Percentiles rank a stretch among this genome's conserved stretches.
phyloP scores from a whole-genome alignment of 1,139 yeast genomes.

The Suhomyces bribrorum region DNA sequence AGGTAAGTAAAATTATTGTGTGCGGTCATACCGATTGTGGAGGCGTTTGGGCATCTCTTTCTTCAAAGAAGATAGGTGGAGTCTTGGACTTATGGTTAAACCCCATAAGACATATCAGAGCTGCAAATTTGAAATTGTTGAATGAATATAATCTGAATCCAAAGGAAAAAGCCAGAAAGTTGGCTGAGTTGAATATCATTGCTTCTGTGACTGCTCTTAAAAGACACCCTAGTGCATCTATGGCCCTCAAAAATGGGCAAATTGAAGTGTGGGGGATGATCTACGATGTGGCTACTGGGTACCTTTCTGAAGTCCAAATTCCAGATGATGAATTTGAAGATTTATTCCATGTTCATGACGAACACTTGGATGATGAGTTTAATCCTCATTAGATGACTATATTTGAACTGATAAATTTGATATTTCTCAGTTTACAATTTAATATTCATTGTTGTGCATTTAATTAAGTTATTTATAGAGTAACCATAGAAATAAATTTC shows the following conservation, averaged over 20 bases:
- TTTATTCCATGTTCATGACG: conserved; percentile 51
- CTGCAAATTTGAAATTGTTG: conserved; percentile 53
- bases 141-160: conserved; percentile 46
- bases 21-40: conserved; percentile 99
- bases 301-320: conserved; percentile 54
- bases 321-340: conserved; percentile 56
- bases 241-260: conserved; percentile 70
- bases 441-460: not conserved
- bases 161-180: conserved; percentile 58
- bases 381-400: conserved; percentile 19
- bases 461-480: not conserved
- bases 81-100: conserved; percentile 78
- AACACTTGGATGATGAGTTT: conserved; percentile 30
- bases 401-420: not conserved
- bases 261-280: conserved; percentile 86
- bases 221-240: conserved; percentile 73
- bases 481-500: not conserved
- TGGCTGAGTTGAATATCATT: conserved; percentile 80
- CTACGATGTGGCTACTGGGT: conserved; percentile 83
- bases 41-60: conserved; percentile 86
- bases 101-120: conserved; percentile 70
- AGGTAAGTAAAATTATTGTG: conserved; percentile 79
- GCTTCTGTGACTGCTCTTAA: conserved; percentile 58
- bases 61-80: conserved; percentile 69
- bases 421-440: not conserved